Conservation (phyloP, 768 basidiomycete genomes). For the Strobilomyces echinocephalus region DNA sequence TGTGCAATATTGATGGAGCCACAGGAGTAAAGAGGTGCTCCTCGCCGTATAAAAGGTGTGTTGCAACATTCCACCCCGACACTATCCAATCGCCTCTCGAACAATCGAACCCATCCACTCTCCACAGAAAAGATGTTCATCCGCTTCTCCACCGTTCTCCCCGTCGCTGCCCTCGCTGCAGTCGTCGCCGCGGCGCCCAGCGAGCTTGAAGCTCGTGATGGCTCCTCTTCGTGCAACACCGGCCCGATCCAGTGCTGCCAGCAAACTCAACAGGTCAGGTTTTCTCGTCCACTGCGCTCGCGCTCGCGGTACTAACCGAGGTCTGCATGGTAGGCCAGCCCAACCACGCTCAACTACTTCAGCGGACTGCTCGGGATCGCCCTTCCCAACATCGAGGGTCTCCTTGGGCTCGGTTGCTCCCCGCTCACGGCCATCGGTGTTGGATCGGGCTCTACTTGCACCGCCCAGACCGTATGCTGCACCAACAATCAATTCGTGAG, state of each 20-base stretch:
- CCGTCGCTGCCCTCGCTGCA: slow-evolving; percentile 9
- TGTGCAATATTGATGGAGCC: neutral
- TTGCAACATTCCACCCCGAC: neutral
- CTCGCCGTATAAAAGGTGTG: slow-evolving; percentile 9
- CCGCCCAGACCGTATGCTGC: neutral
- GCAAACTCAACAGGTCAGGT: neutral
- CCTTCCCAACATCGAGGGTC: too few species aligned
- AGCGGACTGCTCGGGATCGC: too few species aligned
- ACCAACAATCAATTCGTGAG: neutral
- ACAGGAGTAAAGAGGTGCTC: too few species aligned
- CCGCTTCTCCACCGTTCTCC: slow-evolving; percentile 5
- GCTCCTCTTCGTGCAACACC: slow-evolving; percentile 4
- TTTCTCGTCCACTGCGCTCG: too few species aligned
- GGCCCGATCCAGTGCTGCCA: slow-evolving; percentile 12
- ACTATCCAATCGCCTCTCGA: neutral
- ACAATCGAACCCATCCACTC: neutral
- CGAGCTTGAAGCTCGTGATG: neutral
- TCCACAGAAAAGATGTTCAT: slow-evolving; percentile 2
- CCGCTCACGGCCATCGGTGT: too few species aligned
- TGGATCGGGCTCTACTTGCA: neutral
- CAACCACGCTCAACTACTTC: too few species aligned
- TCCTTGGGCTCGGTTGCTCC: too few species aligned
- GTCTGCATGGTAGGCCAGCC: neutral
- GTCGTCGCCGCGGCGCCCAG: slow-evolving; percentile 6
- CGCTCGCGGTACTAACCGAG: neutral